Base-by-base conservation (phyloP, 176 grass and related monocot species). In the Hordeum marinum region DNA sequence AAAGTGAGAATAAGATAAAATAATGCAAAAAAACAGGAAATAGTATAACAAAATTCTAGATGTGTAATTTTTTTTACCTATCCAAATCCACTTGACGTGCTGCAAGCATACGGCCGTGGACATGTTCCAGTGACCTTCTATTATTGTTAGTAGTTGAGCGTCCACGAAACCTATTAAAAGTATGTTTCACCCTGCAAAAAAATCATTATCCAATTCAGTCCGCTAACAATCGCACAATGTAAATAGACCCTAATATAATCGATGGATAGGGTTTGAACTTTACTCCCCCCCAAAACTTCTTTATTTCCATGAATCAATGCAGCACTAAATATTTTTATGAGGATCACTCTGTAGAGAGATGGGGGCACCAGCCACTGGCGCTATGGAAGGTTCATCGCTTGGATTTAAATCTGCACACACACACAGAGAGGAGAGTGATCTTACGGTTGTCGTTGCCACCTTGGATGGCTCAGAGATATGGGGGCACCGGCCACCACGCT, bases 131-230 rank as follows among this genome's bases (percentile, higher is more conserved):
- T 77, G 95, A 91, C 73, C 96, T 91, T 80, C 62, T 91, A 79
- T 98, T 98, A 80, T 98, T 98, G 82, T 92, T 92, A 43, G 71
- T 94, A 12, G 96, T 95, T 34, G 96, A 86, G 91, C 96, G 95
- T 82, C 96, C 96, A 85, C 96, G 91, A 92, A 98, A 98, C 65
- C 93, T 95, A 89, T 98, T 98, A n/a, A 64, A 92, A 98, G 31
- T 98, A 94, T 10, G 93, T 78, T 65, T 98, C 93, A 76, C 93
- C 96, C 93, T 99, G 88, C 62, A n/a, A 71, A 63, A 75, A 79
- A 89, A 79, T 75, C 40, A 39, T 60, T 21, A 86, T 45, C 66
- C 41, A 58, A 67, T 42, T 84, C 52, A 90, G 73, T 81, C 66
- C 75, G 11, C 32, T 11, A 68, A 39, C 81, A 88, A 64, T 78